Base-by-base conservation (phyloP, 495 filamentous ascomycete species). In the Penicillium nucicola region DNA sequence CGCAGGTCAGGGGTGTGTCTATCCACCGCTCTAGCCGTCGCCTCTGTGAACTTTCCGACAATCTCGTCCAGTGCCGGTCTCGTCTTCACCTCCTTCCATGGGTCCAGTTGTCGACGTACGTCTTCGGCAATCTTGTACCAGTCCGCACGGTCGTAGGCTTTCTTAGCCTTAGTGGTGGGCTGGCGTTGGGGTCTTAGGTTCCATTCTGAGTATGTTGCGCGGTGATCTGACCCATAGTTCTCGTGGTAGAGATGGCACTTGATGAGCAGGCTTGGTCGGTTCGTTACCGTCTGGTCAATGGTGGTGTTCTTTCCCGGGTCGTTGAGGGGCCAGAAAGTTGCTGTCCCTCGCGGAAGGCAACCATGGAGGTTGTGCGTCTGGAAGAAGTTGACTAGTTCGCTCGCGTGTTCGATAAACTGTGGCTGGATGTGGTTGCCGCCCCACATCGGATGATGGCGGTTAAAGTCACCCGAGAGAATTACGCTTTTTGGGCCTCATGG, bases 401-500 rank as follows among this genome's bases (percentile, higher is more conserved):
- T 47, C 3, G 49, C 53, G 23, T 62, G 38, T 46, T 58, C 55
- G 30, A 62, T 55, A 23, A 57, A 52, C 9, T 39, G 44, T 0
- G 50, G 40, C 25, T n/a, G 42, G 23, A 56, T 50, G 7, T 55
- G 48, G 30, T 58, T 57, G 38, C 35, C 39, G 40, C 55, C 55
- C 57, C 48, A 66, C 22, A 37, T 49, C 22, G 48, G 60, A 42
- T 65, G 45, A 31, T 68, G 45, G 3, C 52, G 59, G 44, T 62
- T 64, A 28, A 67, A 58, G 19, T 67, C 56, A 18, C 54, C 61
- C 3, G 45, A 48, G 1, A 64, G 28, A 19, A 64, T 60, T 14
- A 62, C 34, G 18, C 23, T 50, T 38, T 19, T 3, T 38, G 22
- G 4, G 31, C 19, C 0, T 45, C 15, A 33, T 54, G 19, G 1